Percentiles rank a stretch among this genome's conserved stretches.
These are phyloP conservation scores for Amaranthus palmeri DNA, from an alignment of 148 eudicot species.

Conservation along the genomic window DNA sequence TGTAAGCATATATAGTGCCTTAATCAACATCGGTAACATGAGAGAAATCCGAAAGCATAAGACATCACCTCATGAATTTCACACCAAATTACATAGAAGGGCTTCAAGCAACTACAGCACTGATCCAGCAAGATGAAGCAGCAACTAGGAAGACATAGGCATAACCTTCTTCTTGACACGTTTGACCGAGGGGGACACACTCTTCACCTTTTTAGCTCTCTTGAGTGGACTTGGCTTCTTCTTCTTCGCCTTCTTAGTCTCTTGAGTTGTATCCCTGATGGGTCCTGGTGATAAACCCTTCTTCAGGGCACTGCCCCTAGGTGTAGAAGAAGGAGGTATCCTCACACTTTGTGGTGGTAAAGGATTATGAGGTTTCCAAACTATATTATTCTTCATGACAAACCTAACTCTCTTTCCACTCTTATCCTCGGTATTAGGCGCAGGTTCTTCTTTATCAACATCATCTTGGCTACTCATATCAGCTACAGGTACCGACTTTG, in stretches of 20 bases:
- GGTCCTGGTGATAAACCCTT: constrained; percentile 90
- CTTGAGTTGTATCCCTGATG: constrained; percentile 45
- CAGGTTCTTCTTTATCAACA: constrained; percentile 21
- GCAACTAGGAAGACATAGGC: constrained; percentile 30
- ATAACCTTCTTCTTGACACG: constrained; percentile 43
- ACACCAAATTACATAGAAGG: neutral
- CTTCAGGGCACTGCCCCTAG: constrained; percentile 93
- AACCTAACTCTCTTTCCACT: constrained; percentile 73
- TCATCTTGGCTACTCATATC: constrained; percentile 23
- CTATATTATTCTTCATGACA: constrained; percentile 82
- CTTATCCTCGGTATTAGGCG: constrained; percentile 42
- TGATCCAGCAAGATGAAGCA: constrained; percentile 10
- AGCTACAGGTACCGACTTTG: constrained; percentile 18
- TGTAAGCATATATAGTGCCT: constrained; percentile 12
- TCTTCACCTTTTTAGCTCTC: constrained; percentile 51
- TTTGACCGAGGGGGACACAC: constrained; percentile 48
- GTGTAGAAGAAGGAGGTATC: constrained; percentile 85
- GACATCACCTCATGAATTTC: constrained; percentile 28
- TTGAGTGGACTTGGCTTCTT: constrained; percentile 41
- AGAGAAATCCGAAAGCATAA: constrained; percentile 17
- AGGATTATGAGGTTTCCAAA: constrained; percentile 89
- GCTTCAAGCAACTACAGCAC: constrained; percentile 4
- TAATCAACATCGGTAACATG: constrained; percentile 16
- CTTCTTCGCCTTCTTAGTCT: constrained; percentile 50
- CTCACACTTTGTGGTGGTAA: constrained; percentile 80